Evolutionary conservation across 2,329 filamentous ascomycete species (phyloP), one percentile per base, ranked within the genome.

Genomic region (Alternaria sp.): DNA sequence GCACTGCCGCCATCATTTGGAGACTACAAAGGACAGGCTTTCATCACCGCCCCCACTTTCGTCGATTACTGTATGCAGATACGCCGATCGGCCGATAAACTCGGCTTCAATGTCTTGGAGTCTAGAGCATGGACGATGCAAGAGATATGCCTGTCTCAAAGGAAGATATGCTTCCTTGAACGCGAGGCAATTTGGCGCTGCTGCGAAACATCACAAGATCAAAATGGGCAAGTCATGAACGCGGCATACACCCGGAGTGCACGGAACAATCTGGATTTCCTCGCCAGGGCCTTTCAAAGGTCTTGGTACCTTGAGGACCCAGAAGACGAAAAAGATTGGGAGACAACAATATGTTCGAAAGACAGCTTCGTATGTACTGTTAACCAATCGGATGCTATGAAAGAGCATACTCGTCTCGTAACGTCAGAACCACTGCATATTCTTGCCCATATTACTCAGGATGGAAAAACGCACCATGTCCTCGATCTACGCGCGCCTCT

Each of bases 321-420:
- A 33, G 6, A 15, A 33, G 6, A 6, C 1, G 14, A 33, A 6
- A 6, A 6, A 3, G 5, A 7, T 33, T 0, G 5, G 5, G 0
- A 6, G 30, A 33, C 12, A 15, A 15, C 12, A 15, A n/a, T 37
- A 37, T 37, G 33, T n/a, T 37, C 33, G 2, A 1, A 4, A 37
- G 33, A 9, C 4, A 5, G 33, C 15, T 37, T 37, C 33, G 33
- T 37, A 0, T 37, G 33, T 3, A 1, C 0, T n/a, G 33, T 9
- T n/a, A 9, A 8, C 2, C 33, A 37, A n/a, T 7, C 0, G 15
- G 4, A 37, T 37, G 15, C 33, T 37, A 0, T 37, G 7, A 1
- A 9, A 0, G 33, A 37, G 2, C 0, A 3, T 2, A 2, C 33
- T n/a, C 2, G 4, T 37, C 7, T 37, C 15, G 33, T 2, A 2